Conservation (phyloP, 2,329 filamentous ascomycete genomes). For the Ophiocordyceps camponoti-saundersi region DNA sequence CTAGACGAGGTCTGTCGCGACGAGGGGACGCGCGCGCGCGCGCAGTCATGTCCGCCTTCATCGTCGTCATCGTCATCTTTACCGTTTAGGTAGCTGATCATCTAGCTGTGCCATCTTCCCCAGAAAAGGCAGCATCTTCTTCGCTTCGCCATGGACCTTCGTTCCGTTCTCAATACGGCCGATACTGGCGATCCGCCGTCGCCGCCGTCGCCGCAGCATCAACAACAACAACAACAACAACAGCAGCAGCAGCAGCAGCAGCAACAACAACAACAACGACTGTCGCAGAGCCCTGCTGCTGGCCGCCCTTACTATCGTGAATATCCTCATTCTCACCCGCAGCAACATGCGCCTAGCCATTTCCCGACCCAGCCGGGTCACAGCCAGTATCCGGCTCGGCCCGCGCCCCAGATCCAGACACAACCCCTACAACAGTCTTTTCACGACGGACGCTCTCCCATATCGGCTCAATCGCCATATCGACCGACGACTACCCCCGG, state of each 20-base stretch:
- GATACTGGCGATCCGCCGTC: slow-evolving; percentile 24
- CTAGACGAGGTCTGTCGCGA: no score
- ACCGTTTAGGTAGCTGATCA: not conserved
- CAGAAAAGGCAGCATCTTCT: not conserved
- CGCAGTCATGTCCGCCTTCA: not conserved
- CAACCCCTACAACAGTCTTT: slow-evolving; percentile 13
- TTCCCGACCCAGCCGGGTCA: slow-evolving; percentile 20
- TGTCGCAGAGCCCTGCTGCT: slow-evolving; percentile 19
- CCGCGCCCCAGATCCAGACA: slow-evolving; percentile 25
- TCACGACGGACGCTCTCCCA: slow-evolving; percentile 32
- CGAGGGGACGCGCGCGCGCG: no score
- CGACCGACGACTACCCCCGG: slow-evolving; percentile 30
- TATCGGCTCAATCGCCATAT: slow-evolving; percentile 26
- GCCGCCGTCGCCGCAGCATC: slow-evolving; percentile 2
- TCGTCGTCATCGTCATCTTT: not conserved
- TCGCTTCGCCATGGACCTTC: slow-evolving; percentile 28
- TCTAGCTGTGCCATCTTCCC: not conserved
- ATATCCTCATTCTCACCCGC: slow-evolving; percentile 17
- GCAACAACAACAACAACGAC: slow-evolving; percentile 14
- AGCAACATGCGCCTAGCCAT: slow-evolving; percentile 13
- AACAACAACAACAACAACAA: slow-evolving; percentile 10
- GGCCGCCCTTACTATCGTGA: slow-evolving; percentile 31
- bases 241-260: slow-evolving; percentile 17
- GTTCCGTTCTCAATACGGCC: slow-evolving; percentile 35
- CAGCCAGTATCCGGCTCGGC: slow-evolving; percentile 24